Evolutionary conservation across 1,284 basidiomycete species (phyloP).

Genomic region (Sanghuangporus baumii): DNA sequence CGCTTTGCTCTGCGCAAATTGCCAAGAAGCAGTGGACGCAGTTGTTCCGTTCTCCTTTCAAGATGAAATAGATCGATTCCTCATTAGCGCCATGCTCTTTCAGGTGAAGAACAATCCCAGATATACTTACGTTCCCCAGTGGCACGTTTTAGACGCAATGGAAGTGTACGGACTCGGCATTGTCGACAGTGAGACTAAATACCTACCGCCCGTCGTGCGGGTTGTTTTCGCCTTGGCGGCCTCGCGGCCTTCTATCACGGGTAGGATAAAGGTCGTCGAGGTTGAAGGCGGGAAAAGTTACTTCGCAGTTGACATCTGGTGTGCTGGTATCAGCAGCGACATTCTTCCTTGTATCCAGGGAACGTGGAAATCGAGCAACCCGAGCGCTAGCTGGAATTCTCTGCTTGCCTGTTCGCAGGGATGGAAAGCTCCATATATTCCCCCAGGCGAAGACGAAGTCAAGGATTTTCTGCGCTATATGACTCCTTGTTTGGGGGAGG

Average conservation of each 20-base stretch:
- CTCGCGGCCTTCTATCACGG: too few species aligned
- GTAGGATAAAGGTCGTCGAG: too few species aligned
- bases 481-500: neutral
- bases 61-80: too few species aligned
- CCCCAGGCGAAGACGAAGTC: neutral
- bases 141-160: neutral
- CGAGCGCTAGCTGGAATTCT: neutral
- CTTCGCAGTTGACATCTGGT: too few species aligned
- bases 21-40: neutral
- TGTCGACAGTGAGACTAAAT: neutral
- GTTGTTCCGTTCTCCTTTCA: neutral
- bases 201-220: neutral
- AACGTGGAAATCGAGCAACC: neutral
- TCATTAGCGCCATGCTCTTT: neutral
- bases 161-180: neutral
- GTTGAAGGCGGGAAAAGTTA: too few species aligned
- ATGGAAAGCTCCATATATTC: neutral
- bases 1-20: neutral
- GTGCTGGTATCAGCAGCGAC: too few species aligned
- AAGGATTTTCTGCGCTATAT: neutral
- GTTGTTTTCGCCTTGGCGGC: neutral
- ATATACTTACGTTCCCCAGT: neutral
- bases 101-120: neutral
- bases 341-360: neutral
- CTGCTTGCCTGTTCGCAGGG: neutral